These are phyloP conservation scores for Cerioporus squamosus DNA, from an alignment of 1,284 basidiomycete genomes.

Conservation along the genomic window DNA sequence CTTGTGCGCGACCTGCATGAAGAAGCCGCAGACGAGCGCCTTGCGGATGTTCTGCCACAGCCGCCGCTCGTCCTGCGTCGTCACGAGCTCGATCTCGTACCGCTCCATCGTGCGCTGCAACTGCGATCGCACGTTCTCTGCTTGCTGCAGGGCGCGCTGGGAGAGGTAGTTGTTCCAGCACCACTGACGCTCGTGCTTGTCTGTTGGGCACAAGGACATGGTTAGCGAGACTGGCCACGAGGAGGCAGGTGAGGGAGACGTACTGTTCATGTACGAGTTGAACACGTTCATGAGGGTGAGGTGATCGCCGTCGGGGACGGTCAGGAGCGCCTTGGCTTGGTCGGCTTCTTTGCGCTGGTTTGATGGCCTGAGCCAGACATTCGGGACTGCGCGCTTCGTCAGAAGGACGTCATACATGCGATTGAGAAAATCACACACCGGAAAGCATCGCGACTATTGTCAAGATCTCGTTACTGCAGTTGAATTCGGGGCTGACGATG, in stretches of 20 bases:
- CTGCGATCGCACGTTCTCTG: slow-evolving; percentile 95
- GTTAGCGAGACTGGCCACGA: too few relatives aligned
- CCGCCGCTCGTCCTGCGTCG: slow-evolving; percentile 80
- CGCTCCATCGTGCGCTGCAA: slow-evolving; percentile 94
- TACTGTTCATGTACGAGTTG: slow-evolving; percentile 89
- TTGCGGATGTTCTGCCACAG: slow-evolving; percentile 84
- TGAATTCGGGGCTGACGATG: slow-evolving; percentile 93
- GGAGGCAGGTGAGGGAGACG: slow-evolving; percentile 27
- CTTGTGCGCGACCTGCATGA: slow-evolving; percentile 98
- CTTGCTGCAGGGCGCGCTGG: slow-evolving; percentile 83
- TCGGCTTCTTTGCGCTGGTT: slow-evolving; percentile 91
- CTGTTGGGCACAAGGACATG: slow-evolving; percentile 37
- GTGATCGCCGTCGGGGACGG: slow-evolving; percentile 96
- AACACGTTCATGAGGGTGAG: slow-evolving; percentile 95
- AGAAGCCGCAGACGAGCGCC: slow-evolving; percentile 92
- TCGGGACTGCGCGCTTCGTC: slow-evolving; percentile 67
- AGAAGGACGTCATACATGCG: neutral
- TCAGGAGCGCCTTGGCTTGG: slow-evolving; percentile 87
- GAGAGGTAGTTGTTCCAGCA: slow-evolving; percentile 94
- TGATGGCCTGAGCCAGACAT: slow-evolving; percentile 91
- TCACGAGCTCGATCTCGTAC: slow-evolving; percentile 83
- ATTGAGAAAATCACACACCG: slow-evolving; percentile 48
- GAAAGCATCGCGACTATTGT: slow-evolving; percentile 97
- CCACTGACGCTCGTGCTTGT: slow-evolving; percentile 85
- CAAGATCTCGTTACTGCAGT: slow-evolving; percentile 95